These are phyloP conservation scores for Neoarthrinium moseri DNA, from an alignment of 2,329 filamentous ascomycete species.

Conservation along the genomic window DNA sequence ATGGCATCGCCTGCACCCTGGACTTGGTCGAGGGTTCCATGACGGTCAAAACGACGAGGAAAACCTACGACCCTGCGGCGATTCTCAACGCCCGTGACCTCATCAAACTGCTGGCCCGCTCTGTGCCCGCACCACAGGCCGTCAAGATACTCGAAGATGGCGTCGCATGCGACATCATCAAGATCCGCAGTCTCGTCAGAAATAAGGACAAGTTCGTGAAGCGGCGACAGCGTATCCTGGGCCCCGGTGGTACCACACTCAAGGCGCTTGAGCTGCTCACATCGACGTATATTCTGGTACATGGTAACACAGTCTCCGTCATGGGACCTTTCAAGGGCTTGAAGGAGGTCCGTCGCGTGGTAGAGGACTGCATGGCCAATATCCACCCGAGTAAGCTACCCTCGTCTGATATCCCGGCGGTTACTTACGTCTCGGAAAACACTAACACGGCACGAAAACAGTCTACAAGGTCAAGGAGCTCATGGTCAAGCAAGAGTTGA, in stretches of 20 bases:
- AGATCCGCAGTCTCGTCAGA: slow-evolving; percentile 84
- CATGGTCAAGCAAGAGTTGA: slow-evolving; percentile 86
- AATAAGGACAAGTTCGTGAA: slow-evolving; percentile 98
- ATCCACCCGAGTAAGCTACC: too few species aligned
- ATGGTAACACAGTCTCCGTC: slow-evolving; percentile 89
- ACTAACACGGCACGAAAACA: too few species aligned
- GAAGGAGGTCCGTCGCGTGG: slow-evolving; percentile 61
- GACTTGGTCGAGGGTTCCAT: slow-evolving; percentile 95
- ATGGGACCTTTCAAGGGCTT: slow-evolving; percentile 94
- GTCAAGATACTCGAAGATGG: slow-evolving; percentile 93
- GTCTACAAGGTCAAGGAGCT: slow-evolving; percentile 78
- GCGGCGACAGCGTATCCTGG: slow-evolving; percentile 86
- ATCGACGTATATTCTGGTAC: slow-evolving; percentile 87
- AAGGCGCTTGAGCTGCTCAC: slow-evolving; percentile 94
- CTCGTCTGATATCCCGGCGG: too few species aligned
- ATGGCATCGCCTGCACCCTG: slow-evolving; percentile 84
- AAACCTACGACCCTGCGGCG: slow-evolving; percentile 82
- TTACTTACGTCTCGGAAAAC: too few species aligned
- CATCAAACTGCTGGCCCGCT: slow-evolving; percentile 87
- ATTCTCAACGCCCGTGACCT: slow-evolving; percentile 93
- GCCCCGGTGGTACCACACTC: slow-evolving; percentile 85
- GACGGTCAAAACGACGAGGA: slow-evolving; percentile 92
- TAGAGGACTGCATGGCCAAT: too few species aligned
- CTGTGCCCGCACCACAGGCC: slow-evolving; percentile 89
- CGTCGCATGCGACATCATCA: slow-evolving; percentile 91